Evolutionary conservation across 169 alveolate species (phyloP).

Genomic region (Plasmodium inui): DNA sequence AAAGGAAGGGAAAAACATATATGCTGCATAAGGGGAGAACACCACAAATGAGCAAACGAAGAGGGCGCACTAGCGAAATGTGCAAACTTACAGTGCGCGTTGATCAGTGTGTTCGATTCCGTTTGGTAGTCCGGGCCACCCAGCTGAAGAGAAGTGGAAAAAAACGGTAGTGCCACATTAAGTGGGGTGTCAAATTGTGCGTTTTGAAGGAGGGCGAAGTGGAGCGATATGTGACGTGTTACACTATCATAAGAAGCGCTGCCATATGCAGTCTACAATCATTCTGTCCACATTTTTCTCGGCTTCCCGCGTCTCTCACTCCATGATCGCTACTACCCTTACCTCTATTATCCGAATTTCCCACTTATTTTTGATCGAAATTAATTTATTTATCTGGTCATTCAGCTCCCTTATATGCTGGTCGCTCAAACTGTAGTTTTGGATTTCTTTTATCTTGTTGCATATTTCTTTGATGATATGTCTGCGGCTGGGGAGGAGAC

Average conservation of each 20-base stretch:
- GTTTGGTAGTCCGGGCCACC: conserved; percentile 72
- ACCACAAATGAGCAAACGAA: not conserved
- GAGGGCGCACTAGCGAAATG: conserved; percentile 28
- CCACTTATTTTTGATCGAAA: conserved; percentile 92
- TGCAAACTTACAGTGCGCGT: conserved; percentile 45
- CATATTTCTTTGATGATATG: conserved; percentile 87
- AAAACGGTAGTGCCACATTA: not conserved
- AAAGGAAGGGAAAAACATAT: not conserved
- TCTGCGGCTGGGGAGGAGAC: conserved; percentile 30
- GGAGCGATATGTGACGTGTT: too few species aligned
- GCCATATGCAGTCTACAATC: too few species aligned
- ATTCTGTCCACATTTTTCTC: too few species aligned
- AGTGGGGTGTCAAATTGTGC: not conserved
- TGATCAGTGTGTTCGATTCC: conserved; percentile 62
- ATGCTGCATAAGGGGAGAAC: not conserved
- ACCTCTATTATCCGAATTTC: conserved; percentile 93
- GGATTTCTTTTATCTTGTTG: conserved; percentile 90
- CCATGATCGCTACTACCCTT: too few species aligned
- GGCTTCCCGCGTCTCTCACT: not conserved
- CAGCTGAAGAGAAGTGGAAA: conserved; percentile 13
- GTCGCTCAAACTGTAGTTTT: conserved; percentile 95
- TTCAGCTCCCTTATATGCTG: conserved; percentile 93
- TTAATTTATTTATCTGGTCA: conserved; percentile 94
- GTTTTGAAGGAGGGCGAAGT: too few species aligned
- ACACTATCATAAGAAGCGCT: too few species aligned